These are phyloP conservation scores for Mucuna pruriens DNA, from an alignment of 306 rosid genomes.

Conservation along the genomic window DNA sequence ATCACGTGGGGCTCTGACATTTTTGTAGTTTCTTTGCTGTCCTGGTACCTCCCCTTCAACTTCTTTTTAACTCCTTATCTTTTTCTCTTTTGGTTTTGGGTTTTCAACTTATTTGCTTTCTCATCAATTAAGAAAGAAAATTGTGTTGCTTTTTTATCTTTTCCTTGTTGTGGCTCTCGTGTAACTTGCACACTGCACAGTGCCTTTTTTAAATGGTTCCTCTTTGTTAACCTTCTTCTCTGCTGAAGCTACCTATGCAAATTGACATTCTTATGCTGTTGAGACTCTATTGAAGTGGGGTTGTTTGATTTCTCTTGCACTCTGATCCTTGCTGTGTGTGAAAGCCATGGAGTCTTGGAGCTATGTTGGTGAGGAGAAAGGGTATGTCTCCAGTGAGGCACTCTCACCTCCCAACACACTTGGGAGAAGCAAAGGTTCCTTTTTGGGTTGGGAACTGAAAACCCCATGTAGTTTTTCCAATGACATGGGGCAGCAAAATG, in stretches of 20 bases:
- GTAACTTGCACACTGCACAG: conserved; percentile 8
- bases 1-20: conserved; percentile 52
- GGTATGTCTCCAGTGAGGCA: conserved; percentile 55
- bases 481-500: conserved; percentile 47
- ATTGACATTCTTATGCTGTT: conserved; percentile 37
- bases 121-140: conserved; percentile 27
- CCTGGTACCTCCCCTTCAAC: conserved; percentile 23
- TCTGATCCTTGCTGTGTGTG: conserved; percentile 26
- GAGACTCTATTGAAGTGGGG: conserved; percentile 40
- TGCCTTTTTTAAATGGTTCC: neutral
- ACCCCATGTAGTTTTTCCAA: conserved; percentile 53
- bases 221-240: conserved; percentile 10
- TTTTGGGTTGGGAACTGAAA: conserved; percentile 68
- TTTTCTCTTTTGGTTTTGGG: neutral
- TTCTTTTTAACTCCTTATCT: neutral
- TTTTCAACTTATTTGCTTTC: conserved; percentile 8
- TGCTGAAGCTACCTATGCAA: neutral
- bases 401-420: conserved; percentile 50
- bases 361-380: conserved; percentile 61
- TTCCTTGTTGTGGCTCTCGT: neutral
- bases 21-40: conserved; percentile 33
- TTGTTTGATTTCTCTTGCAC: conserved; percentile 32
- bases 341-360: conserved; percentile 81
- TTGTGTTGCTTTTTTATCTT: conserved; percentile 30
- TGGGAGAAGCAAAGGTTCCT: conserved; percentile 49